These are phyloP conservation scores for Eimeria maxima DNA, from an alignment of 169 alveolate species.

Conservation along the genomic window DNA sequence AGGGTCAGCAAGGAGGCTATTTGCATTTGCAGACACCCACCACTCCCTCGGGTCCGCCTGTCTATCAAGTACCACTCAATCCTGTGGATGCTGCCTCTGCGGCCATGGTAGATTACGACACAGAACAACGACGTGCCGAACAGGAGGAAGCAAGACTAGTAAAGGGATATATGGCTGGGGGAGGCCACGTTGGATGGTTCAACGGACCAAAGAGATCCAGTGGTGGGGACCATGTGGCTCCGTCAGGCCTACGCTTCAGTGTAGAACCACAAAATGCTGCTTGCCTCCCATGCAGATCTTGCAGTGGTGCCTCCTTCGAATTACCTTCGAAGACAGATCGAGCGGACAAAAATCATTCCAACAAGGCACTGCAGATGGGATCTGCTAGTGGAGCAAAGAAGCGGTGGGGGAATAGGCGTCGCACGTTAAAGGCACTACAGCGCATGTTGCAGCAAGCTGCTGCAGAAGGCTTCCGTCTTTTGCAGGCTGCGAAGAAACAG, in stretches of 20 bases:
- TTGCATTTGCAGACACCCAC: slow-evolving; percentile 62
- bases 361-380: not conserved
- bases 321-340: not conserved
- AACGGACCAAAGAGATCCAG: not conserved
- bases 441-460: slow-evolving; percentile 40
- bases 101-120: slow-evolving; percentile 47
- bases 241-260: slow-evolving; percentile 45
- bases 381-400: not conserved
- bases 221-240: not conserved
- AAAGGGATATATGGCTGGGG: slow-evolving; percentile 68
- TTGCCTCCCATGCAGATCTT: slow-evolving; percentile 15
- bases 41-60: slow-evolving; percentile 70
- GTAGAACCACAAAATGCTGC: slow-evolving; percentile 29
- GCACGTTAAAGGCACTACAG: slow-evolving; percentile 5
- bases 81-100: slow-evolving; percentile 71
- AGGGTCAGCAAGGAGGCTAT: slow-evolving; percentile 68
- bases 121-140: slow-evolving; percentile 67
- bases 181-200: slow-evolving; percentile 51
- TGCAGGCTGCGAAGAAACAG: slow-evolving; percentile 48
- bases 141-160: slow-evolving; percentile 56
- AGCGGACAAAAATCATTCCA: not conserved
- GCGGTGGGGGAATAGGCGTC: not conserved
- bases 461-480: slow-evolving; percentile 37
- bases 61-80: slow-evolving; percentile 55
- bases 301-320: slow-evolving; percentile 23